Conservation (phyloP, 2,329 filamentous ascomycete species). For the Ophiostoma ulmi region DNA sequence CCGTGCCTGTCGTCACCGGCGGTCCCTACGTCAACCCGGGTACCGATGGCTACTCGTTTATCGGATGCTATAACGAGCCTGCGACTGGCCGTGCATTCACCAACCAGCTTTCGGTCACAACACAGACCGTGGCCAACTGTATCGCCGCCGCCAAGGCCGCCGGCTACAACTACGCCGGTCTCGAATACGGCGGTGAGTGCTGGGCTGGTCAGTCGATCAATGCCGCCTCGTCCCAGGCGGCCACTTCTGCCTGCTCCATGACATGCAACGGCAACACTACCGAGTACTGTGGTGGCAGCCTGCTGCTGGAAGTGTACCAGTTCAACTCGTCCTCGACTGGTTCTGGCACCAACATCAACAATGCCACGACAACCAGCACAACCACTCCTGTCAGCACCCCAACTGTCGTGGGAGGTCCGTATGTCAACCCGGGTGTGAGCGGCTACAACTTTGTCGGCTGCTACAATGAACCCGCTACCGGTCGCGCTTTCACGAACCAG, state of each 20-base stretch:
- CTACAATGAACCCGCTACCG: slow-evolving; percentile 31
- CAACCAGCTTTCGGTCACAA: slow-evolving; percentile 18
- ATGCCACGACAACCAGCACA: not conserved
- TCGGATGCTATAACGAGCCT: slow-evolving; percentile 36
- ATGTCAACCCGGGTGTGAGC: slow-evolving; percentile 35
- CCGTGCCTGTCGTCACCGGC: slow-evolving; percentile 25
- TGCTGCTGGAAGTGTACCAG: slow-evolving; percentile 26
- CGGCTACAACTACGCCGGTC: slow-evolving; percentile 41
- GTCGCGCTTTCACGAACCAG: slow-evolving; percentile 27
- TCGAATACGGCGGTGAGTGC: slow-evolving; percentile 47
- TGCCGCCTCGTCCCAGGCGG: slow-evolving; percentile 25
- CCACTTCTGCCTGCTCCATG: slow-evolving; percentile 32
- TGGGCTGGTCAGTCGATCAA: slow-evolving; percentile 29
- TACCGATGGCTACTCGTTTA: slow-evolving; percentile 31
- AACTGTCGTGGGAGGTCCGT: slow-evolving; percentile 25
- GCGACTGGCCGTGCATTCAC: slow-evolving; percentile 27
- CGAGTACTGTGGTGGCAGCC: slow-evolving; percentile 27
- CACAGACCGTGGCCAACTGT: slow-evolving; percentile 28
- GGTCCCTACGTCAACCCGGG: slow-evolving; percentile 36
- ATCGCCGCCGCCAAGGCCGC: slow-evolving; percentile 3
- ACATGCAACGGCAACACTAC: slow-evolving; percentile 29
- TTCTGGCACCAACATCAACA: not conserved
- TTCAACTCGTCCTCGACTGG: slow-evolving; percentile 21
- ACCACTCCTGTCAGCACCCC: not conserved
- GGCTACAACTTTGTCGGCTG: slow-evolving; percentile 36